Conservation (phyloP, 2,329 filamentous ascomycete species). For the Colletotrichum agaves region DNA sequence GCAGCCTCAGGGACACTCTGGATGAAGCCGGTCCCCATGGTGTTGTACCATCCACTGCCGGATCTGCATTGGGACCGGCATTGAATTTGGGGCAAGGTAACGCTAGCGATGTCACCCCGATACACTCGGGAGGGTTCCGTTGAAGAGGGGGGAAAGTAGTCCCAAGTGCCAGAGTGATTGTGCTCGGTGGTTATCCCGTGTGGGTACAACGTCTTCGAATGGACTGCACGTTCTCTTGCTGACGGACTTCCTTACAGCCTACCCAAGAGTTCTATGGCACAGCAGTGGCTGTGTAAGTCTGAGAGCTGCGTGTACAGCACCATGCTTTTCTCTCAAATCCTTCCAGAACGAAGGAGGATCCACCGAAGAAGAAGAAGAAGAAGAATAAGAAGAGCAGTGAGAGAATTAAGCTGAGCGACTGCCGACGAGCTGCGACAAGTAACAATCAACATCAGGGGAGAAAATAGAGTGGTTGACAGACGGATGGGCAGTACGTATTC, state of each 20-base stretch:
- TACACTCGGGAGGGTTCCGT: conserved; percentile 1
- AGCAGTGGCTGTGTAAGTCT: conserved; percentile 23
- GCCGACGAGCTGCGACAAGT: background rate
- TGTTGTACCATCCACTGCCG: conserved; percentile 10
- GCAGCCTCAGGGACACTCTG: background rate
- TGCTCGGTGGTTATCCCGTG: conserved; percentile 23
- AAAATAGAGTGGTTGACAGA: background rate
- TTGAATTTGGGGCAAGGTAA: background rate
- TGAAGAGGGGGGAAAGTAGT: background rate
- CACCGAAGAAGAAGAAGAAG: no score
- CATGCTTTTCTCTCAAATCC: background rate
- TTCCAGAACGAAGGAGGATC: background rate
- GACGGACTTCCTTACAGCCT: conserved; percentile 15
- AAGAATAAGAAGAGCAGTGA: background rate
- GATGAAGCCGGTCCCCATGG: conserved; percentile 5
- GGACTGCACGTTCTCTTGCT: conserved; percentile 34
- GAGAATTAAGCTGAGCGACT: background rate
- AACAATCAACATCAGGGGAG: background rate
- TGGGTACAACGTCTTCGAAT: conserved; percentile 28
- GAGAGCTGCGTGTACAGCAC: conserved; percentile 12
- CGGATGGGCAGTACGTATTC: background rate
- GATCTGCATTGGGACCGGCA: conserved; percentile 26
- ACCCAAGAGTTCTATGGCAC: conserved; percentile 4
- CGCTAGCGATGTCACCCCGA: background rate
- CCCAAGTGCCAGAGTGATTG: background rate